Base-by-base conservation (phyloP, 78 protist species). In the Dictyostelium intermedium region DNA sequence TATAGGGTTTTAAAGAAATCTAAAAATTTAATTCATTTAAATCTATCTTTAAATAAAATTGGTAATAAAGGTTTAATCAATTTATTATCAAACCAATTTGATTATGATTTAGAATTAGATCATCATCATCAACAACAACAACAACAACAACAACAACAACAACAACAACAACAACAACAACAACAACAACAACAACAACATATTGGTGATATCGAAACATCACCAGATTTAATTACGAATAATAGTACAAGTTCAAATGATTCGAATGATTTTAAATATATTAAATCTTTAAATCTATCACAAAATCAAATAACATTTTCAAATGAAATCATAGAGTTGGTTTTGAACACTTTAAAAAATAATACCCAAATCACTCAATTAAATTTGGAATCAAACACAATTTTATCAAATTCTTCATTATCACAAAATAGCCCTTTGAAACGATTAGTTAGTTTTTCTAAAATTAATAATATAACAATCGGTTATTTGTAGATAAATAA, bases 31-130 rank as follows among this genome's bases (percentile, higher is more conserved):
- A 14, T 2, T 7, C 13, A 60, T 2, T 27, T 86, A 43, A 82
- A 77, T 39, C 34, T 86, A 18, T 47, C 84, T 10, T 41, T 53
- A 43, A 85, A 85, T 53, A 35, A 74, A 20, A 43, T 84, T 39
- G 80, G 82, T 23, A 84, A 84, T 45, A 53, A 66, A 30, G 91
- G 91, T 63, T 27, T 41, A 56, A 63, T 63, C 3, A 83, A 30
- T 77, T 77, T 77, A 77, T 72, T 76, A 76, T 79, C 69, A 30
- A 79, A 79, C 6, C 69, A 79, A 25, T 76, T 76, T 20, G 60
- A 39, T 30, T 25, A 34, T 23, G 69, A 45, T 45, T 34, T n/a
- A 27, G 41, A 25, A 72, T 18, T 34, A 16, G n/a, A 34, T 10
- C 43, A 72, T 1, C 43, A 72, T 34, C 79, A 27, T 10, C 37